Evolutionary conservation across 345 rosid species (phyloP), one percentile per base, ranked within the genome.

Genomic region (Citrus medica): DNA sequence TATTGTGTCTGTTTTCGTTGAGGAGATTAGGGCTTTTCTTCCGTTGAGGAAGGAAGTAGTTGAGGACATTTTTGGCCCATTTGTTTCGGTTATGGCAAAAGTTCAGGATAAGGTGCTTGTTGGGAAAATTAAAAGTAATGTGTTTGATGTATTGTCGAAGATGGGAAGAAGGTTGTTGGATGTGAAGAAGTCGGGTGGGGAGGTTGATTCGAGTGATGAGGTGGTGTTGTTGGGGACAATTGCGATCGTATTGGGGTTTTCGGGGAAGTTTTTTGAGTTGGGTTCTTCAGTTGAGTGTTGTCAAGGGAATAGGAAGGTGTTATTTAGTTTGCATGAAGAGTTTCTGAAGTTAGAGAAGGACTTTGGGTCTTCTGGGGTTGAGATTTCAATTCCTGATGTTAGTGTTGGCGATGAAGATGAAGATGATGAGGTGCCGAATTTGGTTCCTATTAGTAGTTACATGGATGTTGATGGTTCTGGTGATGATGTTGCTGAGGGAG

Each of bases 241-340:
- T 69, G 90, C 87, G 0, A 35, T 92, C 80, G 73, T 78, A 17
- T 86, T 94, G 89, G 92, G 87, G 13, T 89, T 89, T 71, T 79
- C 97, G 2, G 71, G 79, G 27, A 92, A 79, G 84, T 89, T 96
- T 40, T 96, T 88, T 59, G 95, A 94, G 58, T 67, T 91, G 86
- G 98, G 97, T 62, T 94, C 98, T 67, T 84, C 92, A 19, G 78
- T 81, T 3, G 92, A 88, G 17, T 94, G 97, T 61, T 83, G 42
- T 24, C 99, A 96, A 80, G 97, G 98, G 53, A 96, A 91, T 79
- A 90, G 99, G 94, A 96, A 92, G 83, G 70, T 84, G 28, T 55
- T 96, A 13, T 88, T 92, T 63, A 76, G 86, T 51, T 79, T 94
- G 76, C 91, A 96, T 59, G 88, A 88, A 33, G 90, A 87, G 81